Evolutionary conservation across 768 basidiomycete species (phyloP).

Genomic region (Boletales sp.): DNA sequence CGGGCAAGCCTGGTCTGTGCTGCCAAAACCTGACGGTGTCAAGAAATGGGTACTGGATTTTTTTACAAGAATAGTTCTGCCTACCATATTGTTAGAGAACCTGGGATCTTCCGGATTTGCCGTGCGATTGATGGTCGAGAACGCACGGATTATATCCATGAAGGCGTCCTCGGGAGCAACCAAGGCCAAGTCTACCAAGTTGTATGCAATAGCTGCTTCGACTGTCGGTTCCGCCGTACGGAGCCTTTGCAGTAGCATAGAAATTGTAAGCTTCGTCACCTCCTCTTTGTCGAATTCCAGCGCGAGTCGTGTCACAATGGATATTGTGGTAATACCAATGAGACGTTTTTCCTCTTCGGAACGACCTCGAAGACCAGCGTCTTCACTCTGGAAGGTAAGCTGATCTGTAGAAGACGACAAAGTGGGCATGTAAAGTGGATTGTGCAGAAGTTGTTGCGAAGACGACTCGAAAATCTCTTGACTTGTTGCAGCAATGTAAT

Average conservation of each 20-base stretch:
- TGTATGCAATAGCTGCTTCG: slow-evolving; percentile 89
- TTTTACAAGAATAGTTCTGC: background rate
- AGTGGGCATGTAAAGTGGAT: slow-evolving; percentile 36
- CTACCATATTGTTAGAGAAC: slow-evolving; percentile 86
- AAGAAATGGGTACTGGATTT: background rate
- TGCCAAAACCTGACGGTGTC: slow-evolving; percentile 61
- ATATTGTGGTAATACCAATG: slow-evolving; percentile 87
- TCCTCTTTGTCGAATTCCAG: slow-evolving; percentile 86
- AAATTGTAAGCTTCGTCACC: slow-evolving; percentile 84
- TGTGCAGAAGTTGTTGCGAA: slow-evolving; percentile 39
- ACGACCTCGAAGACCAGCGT: slow-evolving; percentile 59
- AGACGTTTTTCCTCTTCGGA: slow-evolving; percentile 83
- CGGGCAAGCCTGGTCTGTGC: slow-evolving; percentile 89
- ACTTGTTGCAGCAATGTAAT: slow-evolving; percentile 83
- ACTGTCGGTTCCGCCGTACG: slow-evolving; percentile 82
- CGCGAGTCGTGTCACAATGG: slow-evolving; percentile 83
- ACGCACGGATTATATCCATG: slow-evolving; percentile 76
- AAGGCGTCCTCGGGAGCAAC: slow-evolving; percentile 75
- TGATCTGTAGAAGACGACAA: slow-evolving; percentile 39
- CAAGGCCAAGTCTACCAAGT: slow-evolving; percentile 86
- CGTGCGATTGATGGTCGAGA: slow-evolving; percentile 80
- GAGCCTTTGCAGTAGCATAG: slow-evolving; percentile 88
- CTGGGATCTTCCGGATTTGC: slow-evolving; percentile 87
- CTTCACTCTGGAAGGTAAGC: slow-evolving; percentile 52
- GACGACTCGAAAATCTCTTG: slow-evolving; percentile 65